Evolutionary conservation across 495 filamentous ascomycete species (phyloP), one percentile per base, ranked within the genome.

Genomic region (Podospora conica): DNA sequence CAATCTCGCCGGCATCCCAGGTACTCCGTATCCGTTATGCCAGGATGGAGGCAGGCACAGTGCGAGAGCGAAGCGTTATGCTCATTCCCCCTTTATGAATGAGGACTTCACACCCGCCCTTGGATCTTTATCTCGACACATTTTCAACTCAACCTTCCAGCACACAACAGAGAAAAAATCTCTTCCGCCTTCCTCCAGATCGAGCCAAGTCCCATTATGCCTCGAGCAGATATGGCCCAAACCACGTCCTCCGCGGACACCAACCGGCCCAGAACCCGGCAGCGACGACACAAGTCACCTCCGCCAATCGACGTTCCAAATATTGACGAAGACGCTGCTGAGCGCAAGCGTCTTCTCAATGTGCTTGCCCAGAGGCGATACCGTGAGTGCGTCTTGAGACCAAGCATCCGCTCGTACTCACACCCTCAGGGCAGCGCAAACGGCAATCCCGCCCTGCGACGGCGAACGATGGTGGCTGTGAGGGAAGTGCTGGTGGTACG

Each of bases 321-420:
- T 29, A 77, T 78, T 15, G 69, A 73, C 3, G 69, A 80, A 23
- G 73, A 80, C 69, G 74, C 78, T 2, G 69, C 69, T 28, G 81
- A 84, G 60, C 70, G 82, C 10, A 84, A 83, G 72, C 74, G 82
- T 1, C 75, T 81, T 15, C 65, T 84, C 31, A 84, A 83, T 65
- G 75, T 83, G 3, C 73, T 84, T 4, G 82, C 81, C 3, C 81
- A 83, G 70, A 72, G 82, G 20, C 70, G 81, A 76, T 84, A 84
- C 64, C 75, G 81, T 84, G 68, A 58, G 78, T 70, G 2, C 20
- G 3, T 11, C 22, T 29, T 21, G 1, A 15, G 55, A 25, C 3
- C 0, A 56, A n/a, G n/a, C 33, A 21, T 7, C 15, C n/a, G 3
- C 12, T 12, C 5, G 5, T 33, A 20, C 29, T n/a, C n/a, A 18